Base-by-base conservation (phyloP, 2,329 filamentous ascomycete species). In the Aspergillus oerlinghausenensis region DNA sequence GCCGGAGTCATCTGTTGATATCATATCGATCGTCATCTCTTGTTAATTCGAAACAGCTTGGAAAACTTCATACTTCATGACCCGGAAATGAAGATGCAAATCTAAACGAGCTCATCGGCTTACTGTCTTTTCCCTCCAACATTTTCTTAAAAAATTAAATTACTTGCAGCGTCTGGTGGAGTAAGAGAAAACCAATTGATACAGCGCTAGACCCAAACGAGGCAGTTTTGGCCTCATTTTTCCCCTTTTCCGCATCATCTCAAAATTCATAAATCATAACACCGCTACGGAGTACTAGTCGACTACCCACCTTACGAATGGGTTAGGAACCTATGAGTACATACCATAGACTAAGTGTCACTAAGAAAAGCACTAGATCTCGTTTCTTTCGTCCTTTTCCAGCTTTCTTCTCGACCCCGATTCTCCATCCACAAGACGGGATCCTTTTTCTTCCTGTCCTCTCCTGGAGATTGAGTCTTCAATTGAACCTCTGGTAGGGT, bases 401-500 rank as follows among this genome's bases (percentile, higher is more conserved):
- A 48, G 58, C 52, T 38, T 57, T 56, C 56, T 48, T 55, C 56
- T 35, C 45, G 53, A 42, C 51, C 56, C 50, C 11, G 14, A 56
- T 51, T 52, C 50, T 49, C 60, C 56, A 53, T 57, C 55, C 56
- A 53, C n/a, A 23, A 10, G 26, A 23, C 7, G 43, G 21, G 9
- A 40, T 51, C 54, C 59, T 49, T 56, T 55, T 56, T 51, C 61
- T 55, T 56, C 54, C 49, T 48, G 47, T 52, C 55, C 52, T 55
- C 56, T 57, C 54, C 29, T 50, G 49, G 61, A 49, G 55, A 63
- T 60, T 51, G 59, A 59, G 57, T 57, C 59, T 63, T 56, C 56
- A 55, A 61, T 62, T 63, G 58, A 59, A 51, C 63, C 64, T 66
- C 65, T 68, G 65, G 65, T 63, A 68, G 66, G 67, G 61, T 67